Percentiles rank a stretch among this genome's conserved stretches.
Evolutionary conservation across 352 stramenopile species (phyloP).

Genomic region (Aphanomyces stellatus): DNA sequence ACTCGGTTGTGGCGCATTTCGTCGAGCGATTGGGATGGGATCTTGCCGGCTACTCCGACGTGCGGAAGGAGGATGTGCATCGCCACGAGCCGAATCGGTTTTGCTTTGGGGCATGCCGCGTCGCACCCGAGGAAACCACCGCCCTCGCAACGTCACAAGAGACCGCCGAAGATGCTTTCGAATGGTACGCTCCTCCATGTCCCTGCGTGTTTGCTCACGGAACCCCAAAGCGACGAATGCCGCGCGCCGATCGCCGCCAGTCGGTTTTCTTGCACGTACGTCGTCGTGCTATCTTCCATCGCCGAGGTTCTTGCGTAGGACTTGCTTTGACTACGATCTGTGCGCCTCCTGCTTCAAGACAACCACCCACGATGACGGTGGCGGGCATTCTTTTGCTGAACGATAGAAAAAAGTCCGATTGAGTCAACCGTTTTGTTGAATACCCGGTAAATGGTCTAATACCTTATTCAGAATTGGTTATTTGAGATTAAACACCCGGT

Average conservation of each 20-base stretch:
- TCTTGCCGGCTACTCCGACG: conserved; percentile 19
- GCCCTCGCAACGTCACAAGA: too few species aligned
- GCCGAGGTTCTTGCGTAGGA: conserved; percentile 25
- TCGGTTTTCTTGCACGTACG: conserved; percentile 4
- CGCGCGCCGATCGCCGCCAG: conserved; percentile 17
- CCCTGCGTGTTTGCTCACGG: too few species aligned
- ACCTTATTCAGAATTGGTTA: background rate
- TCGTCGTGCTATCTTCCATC: background rate
- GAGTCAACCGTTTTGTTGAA: background rate
- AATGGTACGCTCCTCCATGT: too few species aligned
- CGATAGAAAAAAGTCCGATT: background rate
- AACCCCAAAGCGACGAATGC: conserved; percentile 17
- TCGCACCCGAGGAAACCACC: conserved; percentile 21
- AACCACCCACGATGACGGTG: background rate
- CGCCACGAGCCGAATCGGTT: conserved; percentile 22
- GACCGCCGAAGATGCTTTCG: background rate
- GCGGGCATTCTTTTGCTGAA: background rate
- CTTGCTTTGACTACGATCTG: conserved; percentile 72
- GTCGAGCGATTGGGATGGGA: conserved; percentile 48
- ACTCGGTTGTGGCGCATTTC: conserved; percentile 61
- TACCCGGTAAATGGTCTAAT: background rate
- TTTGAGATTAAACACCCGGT: background rate
- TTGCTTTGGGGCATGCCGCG: conserved; percentile 31
- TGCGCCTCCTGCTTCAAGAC: conserved; percentile 36
- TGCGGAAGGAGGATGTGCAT: background rate